Evolutionary conservation across 371 early-diverging fungal species (phyloP).

Genomic region (Capillidium rhysosporum): DNA sequence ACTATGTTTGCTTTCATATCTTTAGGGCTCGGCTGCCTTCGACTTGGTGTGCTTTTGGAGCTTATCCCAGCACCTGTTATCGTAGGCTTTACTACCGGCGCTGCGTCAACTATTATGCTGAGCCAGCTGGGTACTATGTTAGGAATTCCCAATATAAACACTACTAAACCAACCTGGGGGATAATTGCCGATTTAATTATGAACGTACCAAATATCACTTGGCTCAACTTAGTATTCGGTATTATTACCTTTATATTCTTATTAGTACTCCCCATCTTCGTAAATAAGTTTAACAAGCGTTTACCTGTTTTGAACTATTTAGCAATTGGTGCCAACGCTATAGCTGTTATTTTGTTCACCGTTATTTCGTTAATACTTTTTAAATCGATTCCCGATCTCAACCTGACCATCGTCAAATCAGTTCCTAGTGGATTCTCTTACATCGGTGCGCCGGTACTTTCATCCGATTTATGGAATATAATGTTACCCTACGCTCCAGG

Average conservation of each 20-base stretch:
- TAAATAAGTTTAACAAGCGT: not conserved
- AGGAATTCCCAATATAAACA: constrained; percentile 41
- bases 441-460: constrained; percentile 11
- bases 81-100: constrained; percentile 50
- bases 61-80: constrained; percentile 66
- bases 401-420: constrained; percentile 22
- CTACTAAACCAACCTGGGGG: constrained; percentile 12
- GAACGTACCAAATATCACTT: not conserved
- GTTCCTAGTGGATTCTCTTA: constrained; percentile 40
- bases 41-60: constrained; percentile 68
- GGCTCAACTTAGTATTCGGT: not conserved
- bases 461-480: constrained; percentile 24
- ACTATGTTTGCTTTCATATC: constrained; percentile 28
- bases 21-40: constrained; percentile 45
- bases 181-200: not conserved
- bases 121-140: constrained; percentile 48
- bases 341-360: constrained; percentile 28
- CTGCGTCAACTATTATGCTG: constrained; percentile 52
- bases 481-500: constrained; percentile 24
- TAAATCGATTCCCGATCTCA: constrained; percentile 15
- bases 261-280: not conserved
- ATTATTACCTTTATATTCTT: not conserved
- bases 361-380: not conserved
- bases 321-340: constrained; percentile 4
- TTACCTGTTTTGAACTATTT: not conserved